Evolutionary conservation across 306 rosid genomes (phyloP).

Genomic region (Trifolium fragiferum): DNA sequence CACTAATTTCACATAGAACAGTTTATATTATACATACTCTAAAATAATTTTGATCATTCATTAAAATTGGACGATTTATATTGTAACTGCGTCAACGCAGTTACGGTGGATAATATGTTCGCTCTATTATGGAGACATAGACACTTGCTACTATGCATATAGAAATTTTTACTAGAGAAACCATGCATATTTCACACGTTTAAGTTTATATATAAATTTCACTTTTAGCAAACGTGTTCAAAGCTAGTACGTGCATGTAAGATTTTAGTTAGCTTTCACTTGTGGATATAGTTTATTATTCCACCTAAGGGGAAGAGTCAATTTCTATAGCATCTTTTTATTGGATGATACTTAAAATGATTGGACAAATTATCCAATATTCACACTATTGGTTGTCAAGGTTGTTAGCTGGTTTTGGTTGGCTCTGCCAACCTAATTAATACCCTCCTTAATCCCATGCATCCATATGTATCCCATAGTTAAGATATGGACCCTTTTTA

Average conservation of each 20-base stretch:
- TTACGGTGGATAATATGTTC: no score
- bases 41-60: no score
- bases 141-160: background rate
- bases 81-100: no score
- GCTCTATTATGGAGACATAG: no score
- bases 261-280: background rate
- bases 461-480: background rate
- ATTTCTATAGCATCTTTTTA: constrained; percentile 4
- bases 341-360: background rate
- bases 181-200: background rate
- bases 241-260: constrained; percentile 1
- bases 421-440: constrained; percentile 47
- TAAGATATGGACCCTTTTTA: constrained; percentile 15
- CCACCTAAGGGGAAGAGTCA: background rate
- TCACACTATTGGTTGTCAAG: constrained; percentile 31
- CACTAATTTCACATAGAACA: no score
- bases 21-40: no score
- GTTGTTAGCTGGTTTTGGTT: constrained; percentile 38
- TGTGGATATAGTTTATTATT: background rate
- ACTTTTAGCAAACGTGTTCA: background rate
- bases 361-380: constrained; percentile 3
- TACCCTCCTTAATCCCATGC: constrained; percentile 9
- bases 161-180: background rate
- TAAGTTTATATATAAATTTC: no score
- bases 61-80: no score